Base-by-base conservation (phyloP, 352 stramenopile genomes). In the Aphanomyces cochlioides region DNA sequence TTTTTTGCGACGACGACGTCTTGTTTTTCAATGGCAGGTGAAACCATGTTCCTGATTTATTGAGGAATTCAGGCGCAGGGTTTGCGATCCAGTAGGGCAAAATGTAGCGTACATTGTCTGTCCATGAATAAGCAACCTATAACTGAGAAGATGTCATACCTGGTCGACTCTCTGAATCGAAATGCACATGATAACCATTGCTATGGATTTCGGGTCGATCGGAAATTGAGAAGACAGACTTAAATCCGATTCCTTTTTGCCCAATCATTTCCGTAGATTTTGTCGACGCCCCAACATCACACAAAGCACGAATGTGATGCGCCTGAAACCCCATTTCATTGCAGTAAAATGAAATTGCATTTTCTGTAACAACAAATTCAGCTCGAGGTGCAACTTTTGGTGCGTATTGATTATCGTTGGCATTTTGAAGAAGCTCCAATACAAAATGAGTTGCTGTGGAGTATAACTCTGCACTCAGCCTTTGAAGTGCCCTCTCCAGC, bases 241-340 rank as follows among this genome's bases (percentile, higher is more conserved):
- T 96, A 67, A 96, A 96, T 28, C 87, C 89, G 56, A 96, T 96
- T 3, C 89, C 89, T 66, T 96, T 96, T 68, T 93, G 92, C 38
- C 89, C 87, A n/a, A 96, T 96, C 71, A 87, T 93, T 2, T 47
- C 53, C 7, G 65, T 76, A 34, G 78, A 74, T 60, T 95, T 95
- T 0, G 89, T 95, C 34, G 89, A 95, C 7, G 86, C 87, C 13
- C 89, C 89, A 15, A 96, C 87, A 48, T 95, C 85, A 63, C 89
- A 96, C 53, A 96, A 90, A 12, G 87, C 87, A 48, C 83, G 82
- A 56, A 96, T 82, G 72, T 96, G 93, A 1, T 72, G 72, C 2
- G 69, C 70, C n/a, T 78, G 82, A 56, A 96, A 96, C 7, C 89
- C 89, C 4, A 70, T 59, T 66, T 96, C 89, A 59, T 96, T 96